Evolutionary conservation across 257 asterid genomes (phyloP).

Genomic region (Solanum chaucha): DNA sequence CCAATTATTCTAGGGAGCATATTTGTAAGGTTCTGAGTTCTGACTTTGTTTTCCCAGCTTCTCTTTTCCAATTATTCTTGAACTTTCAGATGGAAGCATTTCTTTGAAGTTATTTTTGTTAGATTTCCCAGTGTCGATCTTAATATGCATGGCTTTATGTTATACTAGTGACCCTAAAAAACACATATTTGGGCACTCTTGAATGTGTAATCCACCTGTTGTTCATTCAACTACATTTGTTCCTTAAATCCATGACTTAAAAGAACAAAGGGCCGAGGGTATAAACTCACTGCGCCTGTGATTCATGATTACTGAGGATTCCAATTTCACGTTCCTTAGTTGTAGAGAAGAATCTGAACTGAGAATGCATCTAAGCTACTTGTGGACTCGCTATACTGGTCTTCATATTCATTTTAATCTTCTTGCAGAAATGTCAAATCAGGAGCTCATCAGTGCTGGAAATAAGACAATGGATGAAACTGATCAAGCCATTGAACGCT

Average conservation of each 20-base stretch:
- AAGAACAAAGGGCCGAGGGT: background rate
- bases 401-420: constrained; percentile 1
- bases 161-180: background rate
- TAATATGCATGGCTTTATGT: background rate
- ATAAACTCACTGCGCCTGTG: background rate
- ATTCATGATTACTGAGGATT: background rate
- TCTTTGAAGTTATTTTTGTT: background rate
- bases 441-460: constrained; percentile 84
- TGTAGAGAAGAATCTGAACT: background rate
- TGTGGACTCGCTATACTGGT: background rate
- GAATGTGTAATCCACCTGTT: background rate
- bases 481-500: constrained; percentile 98
- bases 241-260: background rate
- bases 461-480: constrained; percentile 85
- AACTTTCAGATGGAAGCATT: background rate
- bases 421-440: constrained; percentile 85
- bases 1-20: background rate
- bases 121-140: background rate
- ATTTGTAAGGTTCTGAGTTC: background rate
- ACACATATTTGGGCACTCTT: background rate
- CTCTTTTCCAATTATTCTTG: background rate
- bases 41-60: background rate
- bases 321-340: background rate
- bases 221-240: background rate
- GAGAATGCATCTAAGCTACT: background rate